Conservation (phyloP, 108 stramenopile genomes). For the Stephanodiscus minutulus region DNA sequence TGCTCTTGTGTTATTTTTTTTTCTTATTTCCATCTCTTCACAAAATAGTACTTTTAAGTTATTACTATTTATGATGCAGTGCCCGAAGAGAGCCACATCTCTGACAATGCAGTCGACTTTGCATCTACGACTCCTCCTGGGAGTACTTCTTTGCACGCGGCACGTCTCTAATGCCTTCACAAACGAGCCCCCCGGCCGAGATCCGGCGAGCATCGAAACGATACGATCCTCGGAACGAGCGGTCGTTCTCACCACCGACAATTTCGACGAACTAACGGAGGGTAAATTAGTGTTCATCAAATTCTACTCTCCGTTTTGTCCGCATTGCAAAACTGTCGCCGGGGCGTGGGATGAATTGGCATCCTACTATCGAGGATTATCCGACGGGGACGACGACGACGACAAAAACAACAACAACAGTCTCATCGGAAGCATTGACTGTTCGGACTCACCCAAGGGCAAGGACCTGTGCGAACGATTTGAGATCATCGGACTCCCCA, state of each 20-base stretch:
- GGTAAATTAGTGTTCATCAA: constrained; percentile 48
- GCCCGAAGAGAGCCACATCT: too few species aligned
- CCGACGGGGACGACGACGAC: background rate
- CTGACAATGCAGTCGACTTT: too few species aligned
- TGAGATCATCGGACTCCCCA: constrained; percentile 58
- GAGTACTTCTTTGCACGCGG: background rate
- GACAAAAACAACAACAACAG: constrained; percentile 10
- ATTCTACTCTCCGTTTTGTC: constrained; percentile 46
- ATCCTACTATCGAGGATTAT: constrained; percentile 22
- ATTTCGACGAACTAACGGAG: constrained; percentile 45
- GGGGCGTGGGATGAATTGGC: constrained; percentile 48
- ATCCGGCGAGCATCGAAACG: constrained; percentile 44
- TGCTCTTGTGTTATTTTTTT: too few species aligned
- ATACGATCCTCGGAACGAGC: constrained; percentile 34
- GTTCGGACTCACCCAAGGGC: constrained; percentile 43
- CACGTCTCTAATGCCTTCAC: constrained; percentile 16
- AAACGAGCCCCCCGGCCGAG: constrained; percentile 41
- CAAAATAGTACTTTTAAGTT: too few species aligned
- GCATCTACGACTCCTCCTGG: constrained; percentile 7
- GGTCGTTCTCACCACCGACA: constrained; percentile 33
- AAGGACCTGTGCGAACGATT: constrained; percentile 39
- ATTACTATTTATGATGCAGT: too few species aligned
- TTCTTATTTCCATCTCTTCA: too few species aligned
- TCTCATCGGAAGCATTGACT: constrained; percentile 49
- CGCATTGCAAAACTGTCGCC: constrained; percentile 48